phyloP scores from a whole-genome alignment of 257 asterid genomes.

The Primulina huaijiensis region DNA sequence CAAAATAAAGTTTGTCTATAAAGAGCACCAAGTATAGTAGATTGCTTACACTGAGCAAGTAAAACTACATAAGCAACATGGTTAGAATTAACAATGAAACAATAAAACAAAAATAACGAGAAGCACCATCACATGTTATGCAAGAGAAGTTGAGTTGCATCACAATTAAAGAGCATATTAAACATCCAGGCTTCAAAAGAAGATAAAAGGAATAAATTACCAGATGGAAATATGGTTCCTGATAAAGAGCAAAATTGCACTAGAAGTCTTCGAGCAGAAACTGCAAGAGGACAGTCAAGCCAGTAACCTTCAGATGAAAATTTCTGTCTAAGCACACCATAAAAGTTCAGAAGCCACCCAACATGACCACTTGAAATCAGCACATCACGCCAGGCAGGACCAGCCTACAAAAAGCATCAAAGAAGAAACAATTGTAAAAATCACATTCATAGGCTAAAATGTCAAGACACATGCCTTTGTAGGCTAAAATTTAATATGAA shows the following conservation, averaged over 20 bases:
- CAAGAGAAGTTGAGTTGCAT: conserved; percentile 11
- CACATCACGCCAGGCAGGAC: conserved; percentile 79
- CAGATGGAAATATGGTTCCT: conserved; percentile 80
- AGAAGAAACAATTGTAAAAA: conserved; percentile 27
- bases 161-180: conserved; percentile 4
- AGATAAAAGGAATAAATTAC: conserved; percentile 36
- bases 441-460: not conserved
- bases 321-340: conserved; percentile 78
- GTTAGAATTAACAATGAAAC: not conserved
- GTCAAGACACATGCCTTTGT: not conserved
- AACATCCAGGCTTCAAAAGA: conserved; percentile 16
- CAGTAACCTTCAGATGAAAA: conserved; percentile 75
- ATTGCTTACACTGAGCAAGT: not conserved
- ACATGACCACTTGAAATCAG: conserved; percentile 80
- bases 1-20: too few relatives aligned
- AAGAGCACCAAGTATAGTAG: not conserved
- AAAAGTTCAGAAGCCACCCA: conserved; percentile 83
- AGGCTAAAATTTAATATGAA: not conserved
- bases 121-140: not conserved
- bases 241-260: conserved; percentile 79
- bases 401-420: conserved; percentile 63
- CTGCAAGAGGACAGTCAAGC: conserved; percentile 97
- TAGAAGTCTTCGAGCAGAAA: conserved; percentile 75
- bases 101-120: not conserved
- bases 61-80: not conserved